Evolutionary conservation across 805 yeast genomes (phyloP).

Genomic region (Suhomyces kilbournensis): DNA sequence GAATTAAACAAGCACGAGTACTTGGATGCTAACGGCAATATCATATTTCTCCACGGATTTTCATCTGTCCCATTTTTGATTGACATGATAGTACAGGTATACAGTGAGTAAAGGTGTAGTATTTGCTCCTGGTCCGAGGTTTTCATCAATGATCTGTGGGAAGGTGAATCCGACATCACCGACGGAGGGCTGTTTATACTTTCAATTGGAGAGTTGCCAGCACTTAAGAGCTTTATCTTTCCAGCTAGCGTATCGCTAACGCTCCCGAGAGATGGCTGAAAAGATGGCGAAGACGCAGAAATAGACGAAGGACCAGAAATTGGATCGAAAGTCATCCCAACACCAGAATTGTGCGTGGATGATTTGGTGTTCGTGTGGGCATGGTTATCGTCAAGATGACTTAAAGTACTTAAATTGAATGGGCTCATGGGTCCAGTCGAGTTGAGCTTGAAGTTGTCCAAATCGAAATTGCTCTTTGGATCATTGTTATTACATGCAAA

Average conservation of each 20-base stretch:
- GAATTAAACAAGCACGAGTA: slow-evolving; percentile 60
- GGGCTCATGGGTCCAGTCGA: slow-evolving; percentile 30
- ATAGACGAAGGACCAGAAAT: background rate
- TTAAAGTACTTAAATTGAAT: slow-evolving; percentile 10
- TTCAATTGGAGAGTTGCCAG: background rate
- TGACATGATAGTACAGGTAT: slow-evolving; percentile 50
- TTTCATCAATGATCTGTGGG: slow-evolving; percentile 15
- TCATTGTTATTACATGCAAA: slow-evolving; percentile 29
- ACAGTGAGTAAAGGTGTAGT: slow-evolving; percentile 30
- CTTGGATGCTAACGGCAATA: slow-evolving; percentile 55
- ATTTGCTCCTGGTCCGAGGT: slow-evolving; percentile 37
- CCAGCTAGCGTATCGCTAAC: background rate
- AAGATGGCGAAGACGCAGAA: background rate
- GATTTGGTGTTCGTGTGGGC: background rate
- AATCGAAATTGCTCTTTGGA: slow-evolving; percentile 11
- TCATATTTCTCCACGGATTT: slow-evolving; percentile 63
- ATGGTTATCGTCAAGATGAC: background rate
- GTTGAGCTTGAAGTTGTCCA: slow-evolving; percentile 9
- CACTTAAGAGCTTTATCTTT: background rate
- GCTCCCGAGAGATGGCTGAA: background rate
- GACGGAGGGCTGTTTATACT: slow-evolving; percentile 2
- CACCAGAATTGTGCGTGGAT: background rate
- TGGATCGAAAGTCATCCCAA: background rate
- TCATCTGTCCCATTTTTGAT: slow-evolving; percentile 62
- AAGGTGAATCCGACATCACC: slow-evolving; percentile 2